Evolutionary conservation across 352 stramenopile genomes (phyloP).

Genomic region (Halophytophthora polymorphica): DNA sequence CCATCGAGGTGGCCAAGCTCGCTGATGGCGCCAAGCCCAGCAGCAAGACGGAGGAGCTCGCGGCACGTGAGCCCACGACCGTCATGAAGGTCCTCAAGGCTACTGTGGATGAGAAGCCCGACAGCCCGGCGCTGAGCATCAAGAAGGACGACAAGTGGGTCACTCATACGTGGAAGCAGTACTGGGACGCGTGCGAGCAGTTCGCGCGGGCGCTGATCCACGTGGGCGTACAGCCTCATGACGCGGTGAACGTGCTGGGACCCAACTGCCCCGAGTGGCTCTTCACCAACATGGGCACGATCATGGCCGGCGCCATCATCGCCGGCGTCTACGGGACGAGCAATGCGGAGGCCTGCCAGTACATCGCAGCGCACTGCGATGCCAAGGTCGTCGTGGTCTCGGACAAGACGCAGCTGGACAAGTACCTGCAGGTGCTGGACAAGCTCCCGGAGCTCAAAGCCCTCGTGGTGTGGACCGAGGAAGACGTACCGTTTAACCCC

Average conservation of each 20-base stretch:
- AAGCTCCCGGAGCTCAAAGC: conserved; percentile 70
- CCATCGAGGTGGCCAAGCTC: too few species aligned
- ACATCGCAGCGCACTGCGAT: conserved; percentile 78
- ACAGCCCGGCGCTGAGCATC: conserved; percentile 36
- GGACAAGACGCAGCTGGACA: conserved; percentile 59
- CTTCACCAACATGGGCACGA: conserved; percentile 73
- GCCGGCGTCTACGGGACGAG: conserved; percentile 87
- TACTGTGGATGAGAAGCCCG: conserved; percentile 22
- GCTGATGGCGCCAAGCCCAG: conserved; percentile 2
- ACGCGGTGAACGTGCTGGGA: conserved; percentile 80
- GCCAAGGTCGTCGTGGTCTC: conserved; percentile 79
- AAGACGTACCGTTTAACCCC: conserved; percentile 19
- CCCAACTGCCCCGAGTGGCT: conserved; percentile 88
- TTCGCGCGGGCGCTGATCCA: conserved; percentile 79
- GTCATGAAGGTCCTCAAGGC: conserved; percentile 38
- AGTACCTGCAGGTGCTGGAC: conserved; percentile 63
- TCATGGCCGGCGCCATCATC: conserved; percentile 74
- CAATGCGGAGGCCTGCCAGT: conserved; percentile 64
- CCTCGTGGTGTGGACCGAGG: conserved; percentile 67
- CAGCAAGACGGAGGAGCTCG: too few species aligned
- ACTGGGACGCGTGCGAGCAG: conserved; percentile 57
- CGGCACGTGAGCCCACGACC: conserved; percentile 29
- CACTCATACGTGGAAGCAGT: conserved; percentile 66
- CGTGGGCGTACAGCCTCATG: conserved; percentile 60
- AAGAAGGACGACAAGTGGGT: conserved; percentile 45